These are phyloP conservation scores for Cymbopogon citratus DNA, from an alignment of 176 grass and related monocot genomes.

Conservation along the genomic window DNA sequence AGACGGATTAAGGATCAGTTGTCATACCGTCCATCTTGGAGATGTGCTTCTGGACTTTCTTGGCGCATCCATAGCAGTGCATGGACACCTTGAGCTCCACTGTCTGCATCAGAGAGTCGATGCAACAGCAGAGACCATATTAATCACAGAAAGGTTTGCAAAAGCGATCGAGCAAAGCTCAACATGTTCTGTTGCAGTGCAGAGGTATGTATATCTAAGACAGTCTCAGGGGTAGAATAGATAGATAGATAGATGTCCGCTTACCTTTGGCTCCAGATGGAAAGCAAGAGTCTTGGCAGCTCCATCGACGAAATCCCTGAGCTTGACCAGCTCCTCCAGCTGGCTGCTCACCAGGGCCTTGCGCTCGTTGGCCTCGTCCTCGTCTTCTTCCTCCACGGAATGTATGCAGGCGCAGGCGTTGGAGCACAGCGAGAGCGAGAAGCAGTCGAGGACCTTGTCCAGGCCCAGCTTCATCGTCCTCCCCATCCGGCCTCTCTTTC, in stretches of 20 bases:
- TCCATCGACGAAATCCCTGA: conserved; percentile 55
- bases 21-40: conserved; percentile 93
- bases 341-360: conserved; percentile 59
- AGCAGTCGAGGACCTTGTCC: conserved; percentile 72
- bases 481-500: conserved; percentile 23
- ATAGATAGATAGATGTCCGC: no score
- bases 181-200: no score
- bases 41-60: conserved; percentile 95
- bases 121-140: no score
- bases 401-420: conserved; percentile 66
- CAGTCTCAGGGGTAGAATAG: no score
- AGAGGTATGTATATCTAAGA: no score
- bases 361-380: conserved; percentile 57
- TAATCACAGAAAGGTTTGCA: no score
- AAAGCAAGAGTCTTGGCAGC: conserved; percentile 72
- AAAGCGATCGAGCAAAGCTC: no score
- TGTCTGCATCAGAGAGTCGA: conserved; percentile 36
- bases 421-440: conserved; percentile 57
- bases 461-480: conserved; percentile 45
- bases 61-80: conserved; percentile 94
- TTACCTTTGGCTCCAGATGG: conserved; percentile 80
- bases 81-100: conserved; percentile 95
- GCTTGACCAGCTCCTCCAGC: conserved; percentile 77
- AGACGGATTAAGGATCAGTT: neutral
- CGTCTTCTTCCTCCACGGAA: conserved; percentile 37